Evolutionary conservation across 2,329 filamentous ascomycete species (phyloP).

Genomic region (Pseudogymnoascus sp.): DNA sequence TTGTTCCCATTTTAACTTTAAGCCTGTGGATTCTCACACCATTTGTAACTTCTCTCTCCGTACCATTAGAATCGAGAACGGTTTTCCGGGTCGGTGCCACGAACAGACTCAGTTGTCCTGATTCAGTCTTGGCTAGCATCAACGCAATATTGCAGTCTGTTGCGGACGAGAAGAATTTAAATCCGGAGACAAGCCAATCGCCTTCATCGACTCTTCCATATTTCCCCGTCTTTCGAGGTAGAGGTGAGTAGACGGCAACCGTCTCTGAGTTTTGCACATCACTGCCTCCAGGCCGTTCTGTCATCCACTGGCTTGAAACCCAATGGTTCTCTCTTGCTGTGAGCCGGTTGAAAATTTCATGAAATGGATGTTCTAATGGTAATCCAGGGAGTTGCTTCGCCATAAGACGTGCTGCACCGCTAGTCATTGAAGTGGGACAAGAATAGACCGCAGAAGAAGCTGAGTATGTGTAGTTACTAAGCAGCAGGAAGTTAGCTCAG

Average conservation of each 20-base stretch:
- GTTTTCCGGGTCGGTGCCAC: slow-evolving; percentile 10
- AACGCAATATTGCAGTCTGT: slow-evolving; percentile 13
- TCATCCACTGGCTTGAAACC: slow-evolving; percentile 53
- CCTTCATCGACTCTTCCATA: slow-evolving; percentile 12
- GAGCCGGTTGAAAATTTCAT: slow-evolving; percentile 32
- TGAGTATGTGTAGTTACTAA: slow-evolving; percentile 38
- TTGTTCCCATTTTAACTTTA: slow-evolving; percentile 13
- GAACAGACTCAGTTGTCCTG: slow-evolving; percentile 11
- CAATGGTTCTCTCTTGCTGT: slow-evolving; percentile 37
- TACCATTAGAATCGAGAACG: slow-evolving; percentile 5
- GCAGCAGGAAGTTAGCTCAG: slow-evolving; percentile 5
- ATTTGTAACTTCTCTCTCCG: slow-evolving; percentile 12
- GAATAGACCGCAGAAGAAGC: slow-evolving; percentile 40
- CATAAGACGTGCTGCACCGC: slow-evolving; percentile 32
- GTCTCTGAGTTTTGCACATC: slow-evolving; percentile 48
- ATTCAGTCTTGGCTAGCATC: slow-evolving; percentile 13
- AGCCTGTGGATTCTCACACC: slow-evolving; percentile 13
- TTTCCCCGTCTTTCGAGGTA: slow-evolving; percentile 10
- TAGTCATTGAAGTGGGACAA: slow-evolving; percentile 46
- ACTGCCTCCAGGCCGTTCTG: slow-evolving; percentile 44
- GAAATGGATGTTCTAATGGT: slow-evolving; percentile 23
- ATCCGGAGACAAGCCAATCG: slow-evolving; percentile 12
- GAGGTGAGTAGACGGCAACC: slow-evolving; percentile 28
- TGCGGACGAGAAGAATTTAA: slow-evolving; percentile 13
- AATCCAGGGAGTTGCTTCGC: slow-evolving; percentile 17